Evolutionary conservation across 331 rosid species (phyloP).

Genomic region (Stylosanthes scabra): DNA sequence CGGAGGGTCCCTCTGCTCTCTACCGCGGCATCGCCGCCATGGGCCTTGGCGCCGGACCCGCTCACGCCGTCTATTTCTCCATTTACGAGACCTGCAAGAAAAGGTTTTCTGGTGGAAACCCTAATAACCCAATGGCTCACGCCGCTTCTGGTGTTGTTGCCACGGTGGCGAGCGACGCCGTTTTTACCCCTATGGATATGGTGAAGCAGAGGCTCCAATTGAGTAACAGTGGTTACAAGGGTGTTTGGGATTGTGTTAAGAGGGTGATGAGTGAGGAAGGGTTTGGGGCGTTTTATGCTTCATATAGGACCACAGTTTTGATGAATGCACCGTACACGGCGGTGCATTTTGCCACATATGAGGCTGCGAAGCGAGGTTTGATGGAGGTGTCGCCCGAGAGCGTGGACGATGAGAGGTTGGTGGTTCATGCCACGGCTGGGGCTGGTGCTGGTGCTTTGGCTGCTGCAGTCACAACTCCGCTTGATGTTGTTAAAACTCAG

Average conservation of each 20-base stretch:
- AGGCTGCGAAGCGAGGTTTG: slow-evolving; percentile 69
- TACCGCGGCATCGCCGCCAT: slow-evolving; percentile 97
- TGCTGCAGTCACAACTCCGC: slow-evolving; percentile 82
- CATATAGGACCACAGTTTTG: slow-evolving; percentile 83
- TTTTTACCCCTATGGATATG: slow-evolving; percentile 98
- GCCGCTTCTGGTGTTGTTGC: slow-evolving; percentile 90
- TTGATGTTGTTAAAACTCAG: slow-evolving; percentile 95
- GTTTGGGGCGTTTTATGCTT: slow-evolving; percentile 78
- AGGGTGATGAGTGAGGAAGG: slow-evolving; percentile 88
- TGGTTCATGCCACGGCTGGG: slow-evolving; percentile 96
- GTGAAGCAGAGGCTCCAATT: slow-evolving; percentile 97
- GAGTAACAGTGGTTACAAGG: slow-evolving; percentile 75
- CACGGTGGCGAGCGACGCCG: slow-evolving; percentile 85
- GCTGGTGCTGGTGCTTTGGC: slow-evolving; percentile 96
- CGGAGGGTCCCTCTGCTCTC: slow-evolving; percentile 79
- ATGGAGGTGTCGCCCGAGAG: slow-evolving; percentile 75
- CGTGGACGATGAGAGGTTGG: slow-evolving; percentile 68
- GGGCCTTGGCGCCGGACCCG: slow-evolving; percentile 99
- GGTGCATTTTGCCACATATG: slow-evolving; percentile 85
- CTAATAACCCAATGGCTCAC: slow-evolving; percentile 63
- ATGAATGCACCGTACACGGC: slow-evolving; percentile 99
- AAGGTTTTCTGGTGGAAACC: slow-evolving; percentile 65
- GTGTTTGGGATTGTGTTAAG: slow-evolving; percentile 83
- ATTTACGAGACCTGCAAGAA: slow-evolving; percentile 75
- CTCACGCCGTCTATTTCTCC: slow-evolving; percentile 95